phyloP scores from a whole-genome alignment of 164 flowering plant species.

The Vitis riparia region DNA sequence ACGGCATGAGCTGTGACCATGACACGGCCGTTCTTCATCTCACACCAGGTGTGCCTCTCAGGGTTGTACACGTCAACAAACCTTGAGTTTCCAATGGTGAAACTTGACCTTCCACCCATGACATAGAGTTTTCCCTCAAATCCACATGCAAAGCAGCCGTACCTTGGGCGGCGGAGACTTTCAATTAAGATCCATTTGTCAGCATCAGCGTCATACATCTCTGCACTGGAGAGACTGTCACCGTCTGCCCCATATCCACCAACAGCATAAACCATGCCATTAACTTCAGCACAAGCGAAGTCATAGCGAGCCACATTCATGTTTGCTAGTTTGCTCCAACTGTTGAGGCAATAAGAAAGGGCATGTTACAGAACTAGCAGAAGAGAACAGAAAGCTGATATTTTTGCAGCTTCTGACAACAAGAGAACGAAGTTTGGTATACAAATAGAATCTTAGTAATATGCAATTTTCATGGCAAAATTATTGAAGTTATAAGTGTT shows the following conservation, averaged over 20 bases:
- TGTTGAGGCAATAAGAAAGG: constrained; percentile 35
- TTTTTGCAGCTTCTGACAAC: too few species aligned
- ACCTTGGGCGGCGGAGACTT: constrained; percentile 80
- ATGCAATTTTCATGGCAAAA: too few species aligned
- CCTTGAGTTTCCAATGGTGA: constrained; percentile 88
- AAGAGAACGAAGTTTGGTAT: too few species aligned
- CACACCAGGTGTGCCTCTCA: constrained; percentile 64
- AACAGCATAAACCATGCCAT: constrained; percentile 74
- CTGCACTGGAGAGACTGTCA: constrained; percentile 75
- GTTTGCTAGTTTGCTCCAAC: constrained; percentile 75
- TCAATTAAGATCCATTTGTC: constrained; percentile 77
- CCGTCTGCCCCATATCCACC: constrained; percentile 89
- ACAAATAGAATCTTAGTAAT: too few species aligned
- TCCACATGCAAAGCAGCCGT: constrained; percentile 86
- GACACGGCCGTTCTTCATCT: constrained; percentile 91
- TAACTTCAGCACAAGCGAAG: constrained; percentile 88
- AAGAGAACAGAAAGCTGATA: neutral
- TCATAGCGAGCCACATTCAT: constrained; percentile 91
- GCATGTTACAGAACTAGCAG: neutral
- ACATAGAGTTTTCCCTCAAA: constrained; percentile 84
- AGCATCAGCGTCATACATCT: constrained; percentile 75
- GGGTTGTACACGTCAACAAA: constrained; percentile 80
- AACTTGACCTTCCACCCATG: constrained; percentile 94
- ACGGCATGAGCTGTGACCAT: constrained; percentile 98
- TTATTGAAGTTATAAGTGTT: too few species aligned